Base-by-base conservation (phyloP, 495 filamentous ascomycete genomes). In the Hypoxylon trugodes region DNA sequence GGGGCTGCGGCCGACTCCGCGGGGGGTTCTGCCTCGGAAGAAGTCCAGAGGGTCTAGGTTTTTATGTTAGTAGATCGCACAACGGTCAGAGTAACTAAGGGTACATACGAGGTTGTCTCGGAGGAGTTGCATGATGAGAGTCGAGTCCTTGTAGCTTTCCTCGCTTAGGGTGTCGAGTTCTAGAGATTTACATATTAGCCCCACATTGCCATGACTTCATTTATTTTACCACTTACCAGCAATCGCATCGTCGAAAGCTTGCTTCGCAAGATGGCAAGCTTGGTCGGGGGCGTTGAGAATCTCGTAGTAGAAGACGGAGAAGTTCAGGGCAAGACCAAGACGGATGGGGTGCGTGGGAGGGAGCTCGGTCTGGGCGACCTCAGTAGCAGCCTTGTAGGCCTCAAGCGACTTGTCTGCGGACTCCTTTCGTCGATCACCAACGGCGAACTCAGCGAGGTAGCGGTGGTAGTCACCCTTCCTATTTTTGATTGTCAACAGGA, bases 381-480 rank as follows among this genome's bases (percentile, higher is more conserved):
- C 94, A 74, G 95, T 98, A 70, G 95, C 95, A 75, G 87, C 88
- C 87, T 98, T 98, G 89, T 98, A 98, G 56, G 95, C 96, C 84
- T 97, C 95, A 70, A 97, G 91, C 41, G 95, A 96, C 78, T 92
- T 90, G 76, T 93, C 92, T 76, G 95, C 95, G 62, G 96, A 94
- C 77, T 86, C 86, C 89, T 97, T 98, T 84, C 95, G 95, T 81
- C 91, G 92, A 77, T 98, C 95, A 75, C 95, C 95, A 78, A 91
- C 84, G 72, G 95, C 96, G 77, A 98, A 98, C 83, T 98, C 95
- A 73, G 95, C 95, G 37, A 98, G 90, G 76, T 98, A 98, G 76
- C 95, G 93, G 89, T 98, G 96, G 82, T 98, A 98, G 82, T 98
- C 95, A 78, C 95, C 95, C 90, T 98, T 98, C 95, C 93, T 97